Percentiles rank a stretch among this genome's conserved stretches.
These are phyloP conservation scores for Dianthus caryophyllus DNA, from an alignment of 148 eudicot genomes.

Conservation along the genomic window DNA sequence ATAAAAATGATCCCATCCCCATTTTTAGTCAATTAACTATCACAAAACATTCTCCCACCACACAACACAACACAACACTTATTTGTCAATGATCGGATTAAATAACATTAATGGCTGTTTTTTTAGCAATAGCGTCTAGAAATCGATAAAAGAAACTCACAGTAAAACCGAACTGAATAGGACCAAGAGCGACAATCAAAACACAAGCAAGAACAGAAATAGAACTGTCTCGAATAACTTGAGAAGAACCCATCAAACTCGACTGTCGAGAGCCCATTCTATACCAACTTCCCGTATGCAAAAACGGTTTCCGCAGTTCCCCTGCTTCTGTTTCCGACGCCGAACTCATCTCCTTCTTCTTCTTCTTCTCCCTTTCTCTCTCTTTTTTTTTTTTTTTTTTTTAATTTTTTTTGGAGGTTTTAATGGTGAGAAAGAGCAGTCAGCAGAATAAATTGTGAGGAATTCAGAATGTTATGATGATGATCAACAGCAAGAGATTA, in stretches of 20 bases:
- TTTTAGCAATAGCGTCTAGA: too few relatives aligned
- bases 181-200: slow-evolving; percentile 87
- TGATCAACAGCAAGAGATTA: too few relatives aligned
- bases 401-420: too few relatives aligned
- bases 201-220: slow-evolving; percentile 90
- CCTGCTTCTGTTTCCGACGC: slow-evolving; percentile 43
- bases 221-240: slow-evolving; percentile 67
- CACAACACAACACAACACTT: too few relatives aligned
- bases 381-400: neutral
- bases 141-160: slow-evolving; percentile 42
- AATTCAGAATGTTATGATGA: too few relatives aligned
- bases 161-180: slow-evolving; percentile 97
- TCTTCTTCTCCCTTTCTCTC: neutral
- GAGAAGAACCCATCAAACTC: slow-evolving; percentile 71
- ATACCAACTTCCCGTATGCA: slow-evolving; percentile 98
- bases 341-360: slow-evolving; percentile 46
- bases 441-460: too few relatives aligned
- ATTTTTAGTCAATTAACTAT: too few relatives aligned
- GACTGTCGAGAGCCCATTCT: slow-evolving; percentile 92
- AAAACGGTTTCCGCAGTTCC: slow-evolving; percentile 79
- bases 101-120: too few relatives aligned
- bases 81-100: too few relatives aligned
- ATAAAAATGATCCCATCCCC: too few relatives aligned
- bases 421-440: too few relatives aligned
- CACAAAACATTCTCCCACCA: too few relatives aligned